Evolutionary conservation across 2,329 filamentous ascomycete species (phyloP), one percentile per base, ranked within the genome.

Genomic region (Ascocoryne sarcoides): DNA sequence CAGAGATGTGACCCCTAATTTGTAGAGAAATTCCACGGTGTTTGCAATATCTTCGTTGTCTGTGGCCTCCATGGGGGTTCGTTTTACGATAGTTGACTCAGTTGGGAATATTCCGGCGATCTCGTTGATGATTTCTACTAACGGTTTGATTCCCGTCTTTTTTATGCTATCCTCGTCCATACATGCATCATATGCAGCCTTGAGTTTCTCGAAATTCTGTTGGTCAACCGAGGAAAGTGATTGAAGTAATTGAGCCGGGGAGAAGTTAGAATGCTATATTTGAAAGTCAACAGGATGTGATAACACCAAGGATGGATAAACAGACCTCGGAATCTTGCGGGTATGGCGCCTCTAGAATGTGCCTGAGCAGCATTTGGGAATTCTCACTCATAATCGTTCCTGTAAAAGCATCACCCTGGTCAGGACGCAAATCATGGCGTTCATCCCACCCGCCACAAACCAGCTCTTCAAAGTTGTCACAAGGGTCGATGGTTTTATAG

Each of bases 371-470:
- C 36, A 67, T 67, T 49, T 77, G 68, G 4, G 73, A 73, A 43
- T 70, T 70, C 54, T 83, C 79, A 15, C 62, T 63, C 73, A 84
- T 77, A 44, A 76, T 67, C 2, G 69, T 75, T 17, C 71, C 70
- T 2, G 78, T 74, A 44, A 78, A 81, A 23, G 70, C 69, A 49
- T 71, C 69, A 23, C 73, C 69, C 46, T 79, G 73, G 53, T 84
- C 81, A 3, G 75, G 63, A 3, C 79, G 72, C 43, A 84, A 69
- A 51, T 83, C 79, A 60, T 84, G 73, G 8, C 65, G 68, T 16
- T 75, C 66, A 38, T 71, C 66, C 73, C 79, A 85, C 9, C 80
- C 80, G 40, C 76, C 79, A 51, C 81, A 84, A 15, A 77, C 76
- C 41, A 78, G 70, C 55, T 78, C 66, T 44, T 83, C 76, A 44